A percentile compares a stretch with the other conserved stretches of the same genome.
phyloP scores from a whole-genome alignment of 495 filamentous ascomycete species.

The Penicillium arizonense region DNA sequence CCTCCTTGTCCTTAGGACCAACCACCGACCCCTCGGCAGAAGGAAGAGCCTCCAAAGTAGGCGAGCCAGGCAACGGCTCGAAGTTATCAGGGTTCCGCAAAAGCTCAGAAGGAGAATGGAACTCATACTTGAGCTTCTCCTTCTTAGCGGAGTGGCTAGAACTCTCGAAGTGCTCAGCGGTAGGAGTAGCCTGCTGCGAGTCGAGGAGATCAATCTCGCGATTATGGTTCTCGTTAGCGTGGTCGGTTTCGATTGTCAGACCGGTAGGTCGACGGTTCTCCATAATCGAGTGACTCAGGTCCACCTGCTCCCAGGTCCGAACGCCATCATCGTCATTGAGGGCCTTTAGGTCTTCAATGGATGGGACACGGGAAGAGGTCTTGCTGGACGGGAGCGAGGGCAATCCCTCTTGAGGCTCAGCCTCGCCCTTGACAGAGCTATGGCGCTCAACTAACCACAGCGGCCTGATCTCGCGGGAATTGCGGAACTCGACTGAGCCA shows the following conservation, averaged over 20 bases:
- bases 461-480: constrained; percentile 47
- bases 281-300: constrained; percentile 22
- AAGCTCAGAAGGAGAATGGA: constrained; percentile 47
- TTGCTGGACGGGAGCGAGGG: constrained; percentile 53
- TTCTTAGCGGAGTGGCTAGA: constrained; percentile 18
- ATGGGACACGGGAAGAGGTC: constrained; percentile 42
- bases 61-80: constrained; percentile 27
- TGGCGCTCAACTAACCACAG: constrained; percentile 51
- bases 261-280: constrained; percentile 16
- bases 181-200: constrained; percentile 28
- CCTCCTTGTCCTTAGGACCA: constrained; percentile 17
- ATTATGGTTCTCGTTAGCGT: constrained; percentile 9
- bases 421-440: constrained; percentile 38
- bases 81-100: constrained; percentile 33
- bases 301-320: constrained; percentile 32
- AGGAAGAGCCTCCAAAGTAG: constrained; percentile 27
- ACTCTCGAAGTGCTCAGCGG: constrained; percentile 14
- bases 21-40: constrained; percentile 38
- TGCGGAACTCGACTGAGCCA: constrained; percentile 47
- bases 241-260: constrained; percentile 22
- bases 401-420: constrained; percentile 34
- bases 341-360: constrained; percentile 39
- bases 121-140: constrained; percentile 40
- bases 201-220: constrained; percentile 18
- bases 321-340: constrained; percentile 28